Conservation (phyloP, 176 grass and related monocot genomes). For the Thinopyrum elongatum region DNA sequence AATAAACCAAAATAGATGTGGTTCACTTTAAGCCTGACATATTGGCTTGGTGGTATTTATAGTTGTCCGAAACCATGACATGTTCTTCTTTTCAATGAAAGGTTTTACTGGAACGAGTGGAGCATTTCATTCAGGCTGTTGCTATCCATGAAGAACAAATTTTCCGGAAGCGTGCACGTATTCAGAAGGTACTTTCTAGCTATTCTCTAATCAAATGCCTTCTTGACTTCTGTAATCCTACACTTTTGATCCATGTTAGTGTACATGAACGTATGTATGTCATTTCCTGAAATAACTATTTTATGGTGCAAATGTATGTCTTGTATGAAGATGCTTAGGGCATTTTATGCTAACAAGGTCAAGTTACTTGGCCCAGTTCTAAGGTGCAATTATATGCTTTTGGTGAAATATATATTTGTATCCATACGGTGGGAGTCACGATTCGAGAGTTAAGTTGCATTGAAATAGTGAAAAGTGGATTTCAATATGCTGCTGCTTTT, state of each 20-base stretch:
- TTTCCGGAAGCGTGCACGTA: conserved; percentile 90
- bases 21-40: conserved; percentile 18
- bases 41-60: background rate
- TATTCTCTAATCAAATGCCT: conserved; percentile 1
- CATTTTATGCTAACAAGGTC: background rate
- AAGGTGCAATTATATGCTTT: conserved; percentile 8
- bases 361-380: conserved; percentile 5
- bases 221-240: conserved; percentile 18
- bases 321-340: background rate
- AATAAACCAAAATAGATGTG: background rate
- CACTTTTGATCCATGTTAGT: background rate
- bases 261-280: background rate
- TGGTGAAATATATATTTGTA: background rate
- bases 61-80: conserved; percentile 16
- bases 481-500: conserved; percentile 11
- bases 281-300: conserved; percentile 17
- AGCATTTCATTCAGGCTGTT: conserved; percentile 92
- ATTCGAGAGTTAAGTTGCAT: conserved; percentile 4
- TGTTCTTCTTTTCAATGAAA: conserved; percentile 41
- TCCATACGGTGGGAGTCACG: background rate
- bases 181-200: conserved; percentile 78
- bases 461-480: conserved; percentile 19
- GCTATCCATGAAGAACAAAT: conserved; percentile 90
- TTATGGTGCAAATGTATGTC: conserved; percentile 14
- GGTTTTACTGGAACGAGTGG: conserved; percentile 91